These are phyloP conservation scores for Endogone sp. DNA, from an alignment of 192 early-diverging fungal species.

Conservation along the genomic window DNA sequence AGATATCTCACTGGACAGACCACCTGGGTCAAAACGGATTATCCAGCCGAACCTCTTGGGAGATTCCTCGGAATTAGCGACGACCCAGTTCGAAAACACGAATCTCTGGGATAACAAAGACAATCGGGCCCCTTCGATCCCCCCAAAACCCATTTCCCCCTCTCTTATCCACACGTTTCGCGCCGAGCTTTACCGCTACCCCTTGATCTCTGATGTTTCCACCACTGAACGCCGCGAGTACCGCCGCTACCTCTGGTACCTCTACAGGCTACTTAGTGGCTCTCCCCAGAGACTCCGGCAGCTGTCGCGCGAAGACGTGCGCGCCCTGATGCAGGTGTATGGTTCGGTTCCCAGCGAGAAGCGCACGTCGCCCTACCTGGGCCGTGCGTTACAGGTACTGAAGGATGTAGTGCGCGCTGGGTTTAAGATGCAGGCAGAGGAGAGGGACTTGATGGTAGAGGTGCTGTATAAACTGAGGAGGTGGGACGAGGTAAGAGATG, in stretches of 20 bases:
- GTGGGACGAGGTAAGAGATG: not conserved
- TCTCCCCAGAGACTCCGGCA: not conserved
- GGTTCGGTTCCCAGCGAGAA: not conserved
- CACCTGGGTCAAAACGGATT: too few species aligned
- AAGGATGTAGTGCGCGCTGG: not conserved
- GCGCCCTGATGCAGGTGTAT: not conserved
- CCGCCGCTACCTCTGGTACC: not conserved
- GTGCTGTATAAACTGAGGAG: not conserved
- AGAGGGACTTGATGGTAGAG: not conserved
- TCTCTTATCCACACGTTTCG: too few species aligned
- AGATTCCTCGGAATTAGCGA: too few species aligned
- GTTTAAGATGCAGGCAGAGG: not conserved
- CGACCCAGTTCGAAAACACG: too few species aligned
- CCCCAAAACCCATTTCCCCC: too few species aligned
- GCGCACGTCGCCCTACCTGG: too few species aligned
- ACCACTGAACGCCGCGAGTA: not conserved
- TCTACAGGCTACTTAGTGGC: not conserved
- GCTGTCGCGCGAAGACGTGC: constrained; percentile 4
- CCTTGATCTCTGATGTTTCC: not conserved
- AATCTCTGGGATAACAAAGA: too few species aligned
- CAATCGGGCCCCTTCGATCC: too few species aligned
- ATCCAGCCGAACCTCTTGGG: too few species aligned
- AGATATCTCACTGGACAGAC: too few species aligned
- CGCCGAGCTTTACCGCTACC: not conserved
- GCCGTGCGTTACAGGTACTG: not conserved